phyloP scores from a whole-genome alignment of 768 basidiomycete genomes.

The Termitomyces bulborhizus region DNA sequence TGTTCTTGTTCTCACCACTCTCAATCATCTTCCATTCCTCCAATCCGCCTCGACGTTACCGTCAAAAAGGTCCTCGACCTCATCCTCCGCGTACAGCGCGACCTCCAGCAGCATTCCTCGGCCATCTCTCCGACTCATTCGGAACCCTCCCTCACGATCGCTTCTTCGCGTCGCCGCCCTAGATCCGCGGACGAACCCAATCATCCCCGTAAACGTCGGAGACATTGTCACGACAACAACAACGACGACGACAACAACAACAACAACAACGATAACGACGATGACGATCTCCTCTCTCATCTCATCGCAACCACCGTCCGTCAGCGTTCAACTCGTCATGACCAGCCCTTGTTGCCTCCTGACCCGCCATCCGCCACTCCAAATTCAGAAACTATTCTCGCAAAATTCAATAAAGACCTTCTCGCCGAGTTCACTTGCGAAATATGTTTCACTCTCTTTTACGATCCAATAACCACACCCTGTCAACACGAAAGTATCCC shows the following conservation, averaged over 20 bases:
- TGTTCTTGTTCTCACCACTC: too few species aligned
- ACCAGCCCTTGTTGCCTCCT: constrained; percentile 25
- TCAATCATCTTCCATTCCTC: constrained; percentile 6
- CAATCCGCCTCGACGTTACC: constrained; percentile 40
- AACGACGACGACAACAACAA: constrained; percentile 20
- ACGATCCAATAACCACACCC: constrained; percentile 86
- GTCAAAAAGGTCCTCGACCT: constrained; percentile 50
- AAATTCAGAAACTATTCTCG: constrained; percentile 18
- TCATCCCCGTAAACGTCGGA: constrained; percentile 13
- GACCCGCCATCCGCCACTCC: constrained; percentile 11
- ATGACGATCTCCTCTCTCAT: constrained; percentile 31
- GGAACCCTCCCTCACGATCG: constrained; percentile 11
- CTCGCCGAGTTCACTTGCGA: constrained; percentile 77
- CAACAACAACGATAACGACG: constrained; percentile 8
- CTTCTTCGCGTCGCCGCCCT: constrained; percentile 14
- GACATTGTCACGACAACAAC: constrained; percentile 9
- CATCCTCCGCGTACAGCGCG: constrained; percentile 15
- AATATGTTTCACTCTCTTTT: constrained; percentile 82
- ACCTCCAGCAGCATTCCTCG: background rate
- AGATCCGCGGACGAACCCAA: constrained; percentile 7
- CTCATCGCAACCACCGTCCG: constrained; percentile 25
- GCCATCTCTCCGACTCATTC: constrained; percentile 6
- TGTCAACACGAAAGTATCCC: constrained; percentile 80
- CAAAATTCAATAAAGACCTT: constrained; percentile 54
- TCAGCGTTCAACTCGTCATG: constrained; percentile 23